These are phyloP conservation scores for Termitomyces sp. DNA, from an alignment of 768 basidiomycete species.

Conservation along the genomic window DNA sequence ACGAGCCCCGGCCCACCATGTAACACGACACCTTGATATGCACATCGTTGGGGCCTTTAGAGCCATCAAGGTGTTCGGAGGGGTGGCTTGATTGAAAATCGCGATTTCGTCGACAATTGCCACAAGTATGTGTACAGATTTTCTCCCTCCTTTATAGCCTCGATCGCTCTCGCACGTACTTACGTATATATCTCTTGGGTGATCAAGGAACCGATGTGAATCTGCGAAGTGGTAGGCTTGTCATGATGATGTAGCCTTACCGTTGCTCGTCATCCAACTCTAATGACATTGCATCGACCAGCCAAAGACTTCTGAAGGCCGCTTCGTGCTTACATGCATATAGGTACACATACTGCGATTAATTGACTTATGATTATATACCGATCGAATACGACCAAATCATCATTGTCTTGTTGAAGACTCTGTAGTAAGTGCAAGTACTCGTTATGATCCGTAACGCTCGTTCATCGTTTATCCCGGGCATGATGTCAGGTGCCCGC, in stretches of 20 bases:
- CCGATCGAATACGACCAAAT: background rate
- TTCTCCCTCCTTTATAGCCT: background rate
- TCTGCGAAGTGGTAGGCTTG: background rate
- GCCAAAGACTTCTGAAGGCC: background rate
- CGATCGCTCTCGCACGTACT: background rate
- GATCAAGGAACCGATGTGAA: background rate
- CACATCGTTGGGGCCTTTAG: background rate
- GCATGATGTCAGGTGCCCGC: background rate
- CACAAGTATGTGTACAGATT: conserved; percentile 3
- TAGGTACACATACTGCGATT: background rate
- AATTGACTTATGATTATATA: background rate
- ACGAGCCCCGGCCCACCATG: background rate
- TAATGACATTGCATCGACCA: background rate
- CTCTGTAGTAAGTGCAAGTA: no score
- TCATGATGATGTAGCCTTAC: background rate
- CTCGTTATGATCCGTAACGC: background rate
- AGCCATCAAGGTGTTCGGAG: no score
- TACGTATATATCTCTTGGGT: background rate
- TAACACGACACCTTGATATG: background rate
- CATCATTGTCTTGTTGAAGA: no score
- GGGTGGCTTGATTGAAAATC: background rate
- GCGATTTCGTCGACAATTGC: background rate
- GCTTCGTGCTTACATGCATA: conserved; percentile 1
- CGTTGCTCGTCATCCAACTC: conserved; percentile 2
- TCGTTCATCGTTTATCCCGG: background rate